Evolutionary conservation across 352 stramenopile genomes (phyloP).

Genomic region (Plasmopara halstedii): DNA sequence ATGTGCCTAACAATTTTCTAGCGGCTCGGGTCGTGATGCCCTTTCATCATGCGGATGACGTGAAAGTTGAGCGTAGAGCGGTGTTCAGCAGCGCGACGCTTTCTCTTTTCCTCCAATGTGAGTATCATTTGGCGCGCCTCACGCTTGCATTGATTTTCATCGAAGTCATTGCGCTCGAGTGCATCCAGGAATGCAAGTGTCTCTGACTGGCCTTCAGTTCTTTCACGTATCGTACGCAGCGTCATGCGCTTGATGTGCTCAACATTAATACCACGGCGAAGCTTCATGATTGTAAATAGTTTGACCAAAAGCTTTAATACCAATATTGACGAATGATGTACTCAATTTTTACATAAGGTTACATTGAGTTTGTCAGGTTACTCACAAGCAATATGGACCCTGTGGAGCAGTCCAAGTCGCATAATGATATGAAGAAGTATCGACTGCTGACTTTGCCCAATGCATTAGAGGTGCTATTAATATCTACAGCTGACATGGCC

Average conservation of each 20-base stretch:
- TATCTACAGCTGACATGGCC: conserved; percentile 45
- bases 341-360: not conserved
- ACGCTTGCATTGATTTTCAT: conserved; percentile 76
- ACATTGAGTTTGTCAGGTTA: not conserved
- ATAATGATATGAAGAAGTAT: conserved; percentile 83
- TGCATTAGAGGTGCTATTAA: conserved; percentile 65
- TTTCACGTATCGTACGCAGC: conserved; percentile 74
- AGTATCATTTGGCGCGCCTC: conserved; percentile 72
- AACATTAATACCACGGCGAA: conserved; percentile 66
- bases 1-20: conserved; percentile 7
- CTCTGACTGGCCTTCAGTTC: conserved; percentile 68
- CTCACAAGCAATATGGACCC: conserved; percentile 14
- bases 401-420: conserved; percentile 61
- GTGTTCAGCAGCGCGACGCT: conserved; percentile 56
- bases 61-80: conserved; percentile 84
- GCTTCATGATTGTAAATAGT: conserved; percentile 49
- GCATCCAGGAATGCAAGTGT: conserved; percentile 79
- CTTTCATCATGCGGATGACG: conserved; percentile 85
- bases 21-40: conserved; percentile 26
- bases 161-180: conserved; percentile 78
- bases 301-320: conserved; percentile 1
- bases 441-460: conserved; percentile 74
- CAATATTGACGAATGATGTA: not conserved
- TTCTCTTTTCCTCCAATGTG: conserved; percentile 64
- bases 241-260: conserved; percentile 90